phyloP scores from a whole-genome alignment of 306 rosid genomes.

The Mucuna pruriens region DNA sequence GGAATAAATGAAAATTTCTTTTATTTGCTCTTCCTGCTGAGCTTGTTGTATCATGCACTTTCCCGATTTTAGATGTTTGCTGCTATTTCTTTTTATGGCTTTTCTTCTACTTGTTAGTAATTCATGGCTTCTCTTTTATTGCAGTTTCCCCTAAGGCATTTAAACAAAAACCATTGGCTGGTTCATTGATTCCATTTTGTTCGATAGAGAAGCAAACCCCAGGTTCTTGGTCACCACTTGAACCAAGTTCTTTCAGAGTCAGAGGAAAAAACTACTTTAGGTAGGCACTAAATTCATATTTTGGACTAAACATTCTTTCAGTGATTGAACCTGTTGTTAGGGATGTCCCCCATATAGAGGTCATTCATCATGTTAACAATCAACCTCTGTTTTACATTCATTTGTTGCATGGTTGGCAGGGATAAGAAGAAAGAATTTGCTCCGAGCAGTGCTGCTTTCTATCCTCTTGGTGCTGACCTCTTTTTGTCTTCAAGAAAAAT shows the following conservation, averaged over 20 bases:
- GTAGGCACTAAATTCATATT: constrained; percentile 44
- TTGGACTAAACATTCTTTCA: not conserved
- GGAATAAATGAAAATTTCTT: not conserved
- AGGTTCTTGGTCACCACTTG: constrained; percentile 87
- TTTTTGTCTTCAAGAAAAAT: constrained; percentile 77
- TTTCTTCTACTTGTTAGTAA: constrained; percentile 38
- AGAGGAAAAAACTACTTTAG: constrained; percentile 83
- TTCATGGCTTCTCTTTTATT: constrained; percentile 35
- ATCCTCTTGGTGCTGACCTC: constrained; percentile 85
- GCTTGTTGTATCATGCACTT: constrained; percentile 14
- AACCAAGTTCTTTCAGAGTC: constrained; percentile 84
- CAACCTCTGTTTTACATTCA: not conserved
- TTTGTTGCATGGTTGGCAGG: constrained; percentile 58
- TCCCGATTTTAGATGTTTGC: constrained; percentile 12
- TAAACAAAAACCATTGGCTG: constrained; percentile 69
- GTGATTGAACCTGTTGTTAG: constrained; percentile 26
- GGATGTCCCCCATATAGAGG: constrained; percentile 9
- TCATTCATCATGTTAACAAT: not conserved
- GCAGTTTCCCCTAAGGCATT: constrained; percentile 79
- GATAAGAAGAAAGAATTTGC: constrained; percentile 96
- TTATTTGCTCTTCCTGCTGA: not conserved
- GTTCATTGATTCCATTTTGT: constrained; percentile 69
- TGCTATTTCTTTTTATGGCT: constrained; percentile 5
- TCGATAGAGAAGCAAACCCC: constrained; percentile 69
- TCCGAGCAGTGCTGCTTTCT: constrained; percentile 73